Conservation (phyloP, 202 grass and related monocot species). For the Setaria viridis region DNA sequence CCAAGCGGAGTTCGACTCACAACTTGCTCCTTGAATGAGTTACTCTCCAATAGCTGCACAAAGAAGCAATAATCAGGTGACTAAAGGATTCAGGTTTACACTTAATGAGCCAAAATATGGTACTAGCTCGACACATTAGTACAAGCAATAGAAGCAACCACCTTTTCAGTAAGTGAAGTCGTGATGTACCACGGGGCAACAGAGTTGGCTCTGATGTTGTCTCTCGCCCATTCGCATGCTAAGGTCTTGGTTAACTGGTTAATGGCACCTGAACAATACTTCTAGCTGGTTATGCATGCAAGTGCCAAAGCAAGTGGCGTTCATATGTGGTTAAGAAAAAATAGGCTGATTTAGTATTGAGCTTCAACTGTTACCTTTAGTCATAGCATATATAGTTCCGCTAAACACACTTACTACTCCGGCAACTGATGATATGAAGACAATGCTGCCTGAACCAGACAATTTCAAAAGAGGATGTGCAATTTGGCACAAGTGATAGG, state of each 20-base stretch:
- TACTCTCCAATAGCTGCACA: conserved; percentile 63
- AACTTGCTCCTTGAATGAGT: conserved; percentile 55
- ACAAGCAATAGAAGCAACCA: conserved; percentile 37
- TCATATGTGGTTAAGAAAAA: background rate
- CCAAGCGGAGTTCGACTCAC: conserved; percentile 67
- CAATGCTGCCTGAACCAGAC: conserved; percentile 74
- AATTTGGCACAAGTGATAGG: conserved; percentile 83
- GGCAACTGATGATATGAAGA: conserved; percentile 80
- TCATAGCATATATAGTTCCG: conserved; percentile 79
- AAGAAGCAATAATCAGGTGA: conserved; percentile 7
- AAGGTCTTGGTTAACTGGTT: conserved; percentile 94
- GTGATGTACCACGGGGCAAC: conserved; percentile 89
- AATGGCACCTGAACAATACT: conserved; percentile 65
- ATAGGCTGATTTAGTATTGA: background rate
- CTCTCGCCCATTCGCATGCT: conserved; percentile 93
- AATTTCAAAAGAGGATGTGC: conserved; percentile 87
- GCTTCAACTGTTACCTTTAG: conserved; percentile 67
- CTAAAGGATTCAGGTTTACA: background rate
- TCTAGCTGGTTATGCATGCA: conserved; percentile 21
- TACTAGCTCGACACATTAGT: background rate
- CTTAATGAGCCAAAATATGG: conserved; percentile 8
- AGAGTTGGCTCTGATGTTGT: conserved; percentile 82
- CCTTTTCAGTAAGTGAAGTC: conserved; percentile 69
- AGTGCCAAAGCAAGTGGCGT: background rate
- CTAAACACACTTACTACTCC: conserved; percentile 52